phyloP scores from a whole-genome alignment of 306 rosid genomes.

The Leucaena leucocephala region DNA sequence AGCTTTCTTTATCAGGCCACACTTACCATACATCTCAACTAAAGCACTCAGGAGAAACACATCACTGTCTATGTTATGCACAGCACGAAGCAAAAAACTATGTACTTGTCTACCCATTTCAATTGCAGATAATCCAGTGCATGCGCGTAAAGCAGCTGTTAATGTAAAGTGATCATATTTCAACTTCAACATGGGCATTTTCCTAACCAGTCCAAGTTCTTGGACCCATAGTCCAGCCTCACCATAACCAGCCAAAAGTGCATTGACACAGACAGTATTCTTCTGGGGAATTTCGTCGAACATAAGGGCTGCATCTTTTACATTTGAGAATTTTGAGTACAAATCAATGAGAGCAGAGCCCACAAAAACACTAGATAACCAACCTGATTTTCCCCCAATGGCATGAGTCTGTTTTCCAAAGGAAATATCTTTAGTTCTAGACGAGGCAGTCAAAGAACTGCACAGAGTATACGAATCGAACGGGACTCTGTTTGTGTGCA shows the following conservation, averaged over 20 bases:
- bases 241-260: conserved; percentile 64
- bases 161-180: conserved; percentile 66
- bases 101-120: conserved; percentile 74
- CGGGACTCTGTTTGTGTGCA: conserved; percentile 58
- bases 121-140: conserved; percentile 65
- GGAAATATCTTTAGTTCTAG: conserved; percentile 42
- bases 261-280: conserved; percentile 69
- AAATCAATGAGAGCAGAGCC: conserved; percentile 72
- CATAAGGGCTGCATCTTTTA: conserved; percentile 57
- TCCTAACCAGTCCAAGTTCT: conserved; percentile 55
- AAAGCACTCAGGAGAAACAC: conserved; percentile 65
- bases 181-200: conserved; percentile 62
- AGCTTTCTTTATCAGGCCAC: conserved; percentile 69
- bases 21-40: conserved; percentile 82
- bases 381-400: conserved; percentile 58
- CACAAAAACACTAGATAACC: conserved; percentile 68
- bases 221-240: conserved; percentile 48
- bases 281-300: conserved; percentile 77
- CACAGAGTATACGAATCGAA: conserved; percentile 70
- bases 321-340: conserved; percentile 50
- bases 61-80: conserved; percentile 50
- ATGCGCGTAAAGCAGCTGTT: conserved; percentile 64
- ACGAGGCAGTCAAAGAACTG: conserved; percentile 61
- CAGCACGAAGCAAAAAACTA: conserved; percentile 50
- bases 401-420: conserved; percentile 65